These are phyloP conservation scores for Patellaria atrata DNA, from an alignment of 495 filamentous ascomycete species.

Conservation along the genomic window DNA sequence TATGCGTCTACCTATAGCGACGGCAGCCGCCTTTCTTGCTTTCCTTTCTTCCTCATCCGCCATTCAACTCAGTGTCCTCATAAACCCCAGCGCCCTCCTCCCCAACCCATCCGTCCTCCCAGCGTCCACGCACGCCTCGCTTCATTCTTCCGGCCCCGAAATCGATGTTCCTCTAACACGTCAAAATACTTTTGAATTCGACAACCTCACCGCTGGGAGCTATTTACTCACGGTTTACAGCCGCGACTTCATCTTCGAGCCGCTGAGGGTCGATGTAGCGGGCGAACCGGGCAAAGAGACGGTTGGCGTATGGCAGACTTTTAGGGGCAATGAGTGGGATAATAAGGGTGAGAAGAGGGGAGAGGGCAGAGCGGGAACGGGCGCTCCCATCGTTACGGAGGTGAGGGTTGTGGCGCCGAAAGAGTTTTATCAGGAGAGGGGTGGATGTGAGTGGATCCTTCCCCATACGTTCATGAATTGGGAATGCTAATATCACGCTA, in stretches of 20 bases:
- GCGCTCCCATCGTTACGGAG: conserved; percentile 38
- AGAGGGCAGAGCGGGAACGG: conserved; percentile 20
- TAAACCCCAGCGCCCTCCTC: conserved; percentile 27
- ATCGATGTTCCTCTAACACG: conserved; percentile 46
- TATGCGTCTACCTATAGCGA: too few relatives aligned
- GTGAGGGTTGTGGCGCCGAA: conserved; percentile 45
- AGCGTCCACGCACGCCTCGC: conserved; percentile 58
- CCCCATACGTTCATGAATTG: background rate
- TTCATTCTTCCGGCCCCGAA: conserved; percentile 35
- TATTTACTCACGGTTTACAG: conserved; percentile 74
- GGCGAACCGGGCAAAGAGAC: conserved; percentile 24
- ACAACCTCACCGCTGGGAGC: conserved; percentile 45
- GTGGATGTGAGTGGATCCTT: conserved; percentile 47
- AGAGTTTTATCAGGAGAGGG: conserved; percentile 58
- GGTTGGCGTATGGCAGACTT: conserved; percentile 68
- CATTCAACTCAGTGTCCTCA: conserved; percentile 26
- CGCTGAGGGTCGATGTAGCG: conserved; percentile 58
- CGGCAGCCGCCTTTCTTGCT: too few relatives aligned
- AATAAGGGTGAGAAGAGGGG: conserved; percentile 56
- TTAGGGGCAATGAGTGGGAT: conserved; percentile 72
- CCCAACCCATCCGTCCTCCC: conserved; percentile 43
- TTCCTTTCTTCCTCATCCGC: too few relatives aligned
- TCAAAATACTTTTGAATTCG: conserved; percentile 57
- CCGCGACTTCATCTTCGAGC: conserved; percentile 55
- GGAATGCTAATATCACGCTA: conserved; percentile 6